Conservation (phyloP, 371 early-diverging fungal genomes). For the Actinomucor elegans region DNA sequence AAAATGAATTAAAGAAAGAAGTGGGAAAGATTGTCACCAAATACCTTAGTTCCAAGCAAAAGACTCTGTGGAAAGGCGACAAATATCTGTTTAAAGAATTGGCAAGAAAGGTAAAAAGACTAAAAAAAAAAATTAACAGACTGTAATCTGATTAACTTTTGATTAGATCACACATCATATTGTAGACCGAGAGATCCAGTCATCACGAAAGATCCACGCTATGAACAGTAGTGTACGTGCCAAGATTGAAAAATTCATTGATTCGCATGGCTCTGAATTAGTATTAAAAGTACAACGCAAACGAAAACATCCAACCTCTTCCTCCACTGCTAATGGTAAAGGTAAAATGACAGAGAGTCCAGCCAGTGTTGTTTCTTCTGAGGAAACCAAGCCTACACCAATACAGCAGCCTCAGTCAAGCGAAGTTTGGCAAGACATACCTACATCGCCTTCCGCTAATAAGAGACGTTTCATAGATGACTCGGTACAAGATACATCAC, state of each 20-base stretch:
- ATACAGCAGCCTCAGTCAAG: background rate
- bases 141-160: background rate
- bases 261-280: conserved; percentile 23
- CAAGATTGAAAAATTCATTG: conserved; percentile 43
- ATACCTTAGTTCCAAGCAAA: conserved; percentile 31
- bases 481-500: background rate
- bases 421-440: background rate
- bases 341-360: conserved; percentile 10
- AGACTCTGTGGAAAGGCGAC: conserved; percentile 33
- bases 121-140: too few relatives aligned
- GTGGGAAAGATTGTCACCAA: conserved; percentile 41
- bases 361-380: conserved; percentile 13
- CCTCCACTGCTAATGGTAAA: too few relatives aligned
- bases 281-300: conserved; percentile 17
- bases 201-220: conserved; percentile 27
- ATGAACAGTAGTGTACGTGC: conserved; percentile 24
- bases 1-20: conserved; percentile 31
- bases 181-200: conserved; percentile 35
- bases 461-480: too few relatives aligned
- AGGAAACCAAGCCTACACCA: background rate
- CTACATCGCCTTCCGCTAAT: background rate
- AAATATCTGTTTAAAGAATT: conserved; percentile 41
- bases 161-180: conserved; percentile 42
- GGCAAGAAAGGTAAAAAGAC: conserved; percentile 34
- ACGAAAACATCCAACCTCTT: conserved; percentile 3